These are phyloP conservation scores for Gossypium schwendimanii DNA, from an alignment of 441 rosid genomes.

Conservation along the genomic window DNA sequence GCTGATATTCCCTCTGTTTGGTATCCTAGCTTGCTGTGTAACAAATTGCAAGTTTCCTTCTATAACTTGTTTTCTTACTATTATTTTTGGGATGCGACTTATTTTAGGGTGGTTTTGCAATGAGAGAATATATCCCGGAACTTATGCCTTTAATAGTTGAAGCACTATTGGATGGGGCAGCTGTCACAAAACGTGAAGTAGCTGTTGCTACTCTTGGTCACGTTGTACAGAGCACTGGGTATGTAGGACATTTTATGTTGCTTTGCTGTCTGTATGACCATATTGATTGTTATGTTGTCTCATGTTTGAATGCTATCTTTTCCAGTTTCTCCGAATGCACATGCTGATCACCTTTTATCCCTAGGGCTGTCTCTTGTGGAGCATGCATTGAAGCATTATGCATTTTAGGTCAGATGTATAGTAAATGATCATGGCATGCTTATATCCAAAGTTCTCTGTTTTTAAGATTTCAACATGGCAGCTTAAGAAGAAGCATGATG, in stretches of 20 bases:
- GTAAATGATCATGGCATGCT: neutral
- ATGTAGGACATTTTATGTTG: constrained; percentile 16
- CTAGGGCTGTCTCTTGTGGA: neutral
- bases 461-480: neutral
- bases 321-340: neutral
- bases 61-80: constrained; percentile 10
- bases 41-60: neutral
- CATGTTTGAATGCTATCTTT: neutral
- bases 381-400: neutral
- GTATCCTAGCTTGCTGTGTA: neutral
- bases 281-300: neutral
- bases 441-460: neutral
- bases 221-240: constrained; percentile 99
- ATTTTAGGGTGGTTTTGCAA: constrained; percentile 93
- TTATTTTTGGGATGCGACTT: constrained; percentile 19
- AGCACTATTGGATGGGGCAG: constrained; percentile 98
- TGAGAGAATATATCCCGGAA: constrained; percentile 87
- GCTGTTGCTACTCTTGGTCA: constrained; percentile 99
- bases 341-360: neutral
- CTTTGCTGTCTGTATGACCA: neutral
- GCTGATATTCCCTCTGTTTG: neutral
- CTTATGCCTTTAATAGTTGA: constrained; percentile 99
- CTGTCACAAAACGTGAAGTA: constrained; percentile 93
- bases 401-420: neutral
- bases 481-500: neutral